Conservation (phyloP, 805 yeast genomes). For the Wickerhamiella allomyrinae region DNA sequence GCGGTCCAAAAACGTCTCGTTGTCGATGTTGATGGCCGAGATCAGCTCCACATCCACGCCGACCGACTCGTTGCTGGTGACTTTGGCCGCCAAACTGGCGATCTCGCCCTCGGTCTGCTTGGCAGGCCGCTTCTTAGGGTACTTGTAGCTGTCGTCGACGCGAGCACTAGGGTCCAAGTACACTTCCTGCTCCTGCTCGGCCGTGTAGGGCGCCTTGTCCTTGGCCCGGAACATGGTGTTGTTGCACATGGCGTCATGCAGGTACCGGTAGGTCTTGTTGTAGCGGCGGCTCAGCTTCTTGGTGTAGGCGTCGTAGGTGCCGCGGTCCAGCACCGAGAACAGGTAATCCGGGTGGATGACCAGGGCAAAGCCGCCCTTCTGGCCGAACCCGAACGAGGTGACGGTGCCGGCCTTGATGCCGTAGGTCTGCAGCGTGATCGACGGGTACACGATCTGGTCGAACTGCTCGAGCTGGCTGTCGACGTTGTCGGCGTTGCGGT, state of each 20-base stretch:
- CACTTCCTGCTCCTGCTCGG: constrained; percentile 75
- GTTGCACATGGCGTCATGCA: constrained; percentile 87
- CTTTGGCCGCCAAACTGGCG: constrained; percentile 28
- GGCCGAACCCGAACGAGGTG: constrained; percentile 98
- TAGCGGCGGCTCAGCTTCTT: constrained; percentile 64
- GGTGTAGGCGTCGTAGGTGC: constrained; percentile 57
- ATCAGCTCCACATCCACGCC: constrained; percentile 96
- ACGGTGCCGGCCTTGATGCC: constrained; percentile 95
- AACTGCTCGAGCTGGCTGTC: constrained; percentile 70
- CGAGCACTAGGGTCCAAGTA: constrained; percentile 94
- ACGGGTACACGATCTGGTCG: constrained; percentile 86
- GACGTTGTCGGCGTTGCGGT: constrained; percentile 95
- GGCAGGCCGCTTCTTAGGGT: constrained; percentile 5
- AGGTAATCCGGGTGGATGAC: constrained; percentile 88
- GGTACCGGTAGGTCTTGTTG: constrained; percentile 81
- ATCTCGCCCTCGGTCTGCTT: constrained; percentile 22
- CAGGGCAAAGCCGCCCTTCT: constrained; percentile 95
- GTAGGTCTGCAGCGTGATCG: constrained; percentile 83
- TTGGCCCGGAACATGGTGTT: constrained; percentile 87
- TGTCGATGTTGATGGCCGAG: constrained; percentile 65
- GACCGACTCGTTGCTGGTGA: constrained; percentile 40
- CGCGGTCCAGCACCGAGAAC: constrained; percentile 63
- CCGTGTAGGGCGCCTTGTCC: constrained; percentile 83
- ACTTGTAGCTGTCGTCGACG: constrained; percentile 30
- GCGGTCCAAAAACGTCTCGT: constrained; percentile 80